These are phyloP conservation scores for Leccinum cinnamomeum DNA, from an alignment of 1,284 basidiomycete genomes.

Conservation along the genomic window DNA sequence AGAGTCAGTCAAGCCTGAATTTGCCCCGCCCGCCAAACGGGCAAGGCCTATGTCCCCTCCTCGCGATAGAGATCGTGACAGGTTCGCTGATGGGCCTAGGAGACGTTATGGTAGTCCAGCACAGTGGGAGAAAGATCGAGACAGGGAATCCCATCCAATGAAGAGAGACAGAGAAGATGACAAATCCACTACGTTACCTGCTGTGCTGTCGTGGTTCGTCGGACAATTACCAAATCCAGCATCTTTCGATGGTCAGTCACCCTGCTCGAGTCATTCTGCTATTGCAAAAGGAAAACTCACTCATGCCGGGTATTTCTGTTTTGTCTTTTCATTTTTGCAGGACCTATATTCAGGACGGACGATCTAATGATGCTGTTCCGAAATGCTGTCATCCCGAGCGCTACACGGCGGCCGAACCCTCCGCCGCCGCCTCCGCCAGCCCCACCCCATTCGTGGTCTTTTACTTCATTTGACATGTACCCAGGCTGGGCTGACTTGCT, in stretches of 20 bases:
- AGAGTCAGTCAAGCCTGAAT: slow-evolving; percentile 40
- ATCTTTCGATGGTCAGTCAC: slow-evolving; percentile 77
- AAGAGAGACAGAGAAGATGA: slow-evolving; percentile 53
- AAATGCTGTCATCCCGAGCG: slow-evolving; percentile 73
- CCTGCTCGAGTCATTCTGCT: slow-evolving; percentile 8
- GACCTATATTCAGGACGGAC: slow-evolving; percentile 83
- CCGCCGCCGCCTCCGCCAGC: slow-evolving; percentile 44
- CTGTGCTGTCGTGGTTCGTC: slow-evolving; percentile 78
- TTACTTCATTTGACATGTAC: slow-evolving; percentile 4
- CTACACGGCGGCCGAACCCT: slow-evolving; percentile 46
- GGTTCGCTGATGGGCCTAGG: slow-evolving; percentile 46
- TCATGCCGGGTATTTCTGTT: slow-evolving; percentile 6
- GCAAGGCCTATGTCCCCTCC: slow-evolving; percentile 52
- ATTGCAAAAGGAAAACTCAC: slow-evolving; percentile 21
- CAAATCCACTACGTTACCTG: slow-evolving; percentile 58
- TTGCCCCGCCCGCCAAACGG: slow-evolving; percentile 55
- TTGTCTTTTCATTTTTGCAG: slow-evolving; percentile 41
- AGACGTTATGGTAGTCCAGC: slow-evolving; percentile 46
- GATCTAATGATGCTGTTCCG: slow-evolving; percentile 81
- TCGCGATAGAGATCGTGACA: slow-evolving; percentile 49
- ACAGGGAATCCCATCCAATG: slow-evolving; percentile 41
- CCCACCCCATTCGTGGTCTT: slow-evolving; percentile 17
- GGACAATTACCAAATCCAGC: slow-evolving; percentile 69
- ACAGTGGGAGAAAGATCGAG: slow-evolving; percentile 50
- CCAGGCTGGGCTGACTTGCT: slow-evolving; percentile 16